A percentile compares a stretch with the other conserved stretches of the same genome.
These are phyloP conservation scores for Leccinellum rugosiceps DNA, from an alignment of 768 basidiomycete genomes.

Conservation along the genomic window DNA sequence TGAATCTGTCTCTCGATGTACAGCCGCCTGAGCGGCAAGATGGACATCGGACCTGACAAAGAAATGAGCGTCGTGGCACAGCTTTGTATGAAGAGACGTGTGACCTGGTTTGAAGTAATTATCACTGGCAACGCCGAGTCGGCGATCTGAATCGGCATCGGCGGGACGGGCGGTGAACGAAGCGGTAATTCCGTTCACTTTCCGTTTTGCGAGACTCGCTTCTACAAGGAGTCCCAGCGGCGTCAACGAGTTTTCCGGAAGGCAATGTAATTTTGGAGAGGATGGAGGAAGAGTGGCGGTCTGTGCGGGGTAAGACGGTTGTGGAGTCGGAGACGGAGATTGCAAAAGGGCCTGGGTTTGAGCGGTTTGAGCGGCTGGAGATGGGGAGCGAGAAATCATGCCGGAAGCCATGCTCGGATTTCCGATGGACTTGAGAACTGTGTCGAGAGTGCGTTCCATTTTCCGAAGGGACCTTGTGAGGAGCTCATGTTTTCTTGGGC, in stretches of 20 bases:
- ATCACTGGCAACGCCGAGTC: constrained; percentile 78
- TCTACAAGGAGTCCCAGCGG: constrained; percentile 92
- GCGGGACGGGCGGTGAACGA: constrained; percentile 39
- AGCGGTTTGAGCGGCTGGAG: constrained; percentile 52
- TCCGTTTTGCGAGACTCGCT: constrained; percentile 74
- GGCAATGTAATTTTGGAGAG: constrained; percentile 84
- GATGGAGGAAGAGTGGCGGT: constrained; percentile 30
- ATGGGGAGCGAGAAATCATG: constrained; percentile 80
- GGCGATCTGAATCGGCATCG: constrained; percentile 40
- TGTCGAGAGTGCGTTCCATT: constrained; percentile 92
- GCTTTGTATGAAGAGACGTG: constrained; percentile 15
- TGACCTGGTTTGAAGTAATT: constrained; percentile 91
- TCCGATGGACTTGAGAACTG: constrained; percentile 83
- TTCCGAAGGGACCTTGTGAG: constrained; percentile 79
- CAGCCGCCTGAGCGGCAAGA: constrained; percentile 74
- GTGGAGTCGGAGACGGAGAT: constrained; percentile 48
- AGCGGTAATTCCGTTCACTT: constrained; percentile 48
- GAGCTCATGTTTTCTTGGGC: constrained; percentile 76
- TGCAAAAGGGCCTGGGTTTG: constrained; percentile 57
- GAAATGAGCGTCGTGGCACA: constrained; percentile 4
- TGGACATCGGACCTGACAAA: constrained; percentile 76
- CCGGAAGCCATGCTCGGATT: constrained; percentile 77
- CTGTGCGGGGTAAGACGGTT: constrained; percentile 31
- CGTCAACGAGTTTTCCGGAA: constrained; percentile 91
- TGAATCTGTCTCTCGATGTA: constrained; percentile 88